Conservation (phyloP, 78 protist species). For the Dictyostelium citrinum region DNA sequence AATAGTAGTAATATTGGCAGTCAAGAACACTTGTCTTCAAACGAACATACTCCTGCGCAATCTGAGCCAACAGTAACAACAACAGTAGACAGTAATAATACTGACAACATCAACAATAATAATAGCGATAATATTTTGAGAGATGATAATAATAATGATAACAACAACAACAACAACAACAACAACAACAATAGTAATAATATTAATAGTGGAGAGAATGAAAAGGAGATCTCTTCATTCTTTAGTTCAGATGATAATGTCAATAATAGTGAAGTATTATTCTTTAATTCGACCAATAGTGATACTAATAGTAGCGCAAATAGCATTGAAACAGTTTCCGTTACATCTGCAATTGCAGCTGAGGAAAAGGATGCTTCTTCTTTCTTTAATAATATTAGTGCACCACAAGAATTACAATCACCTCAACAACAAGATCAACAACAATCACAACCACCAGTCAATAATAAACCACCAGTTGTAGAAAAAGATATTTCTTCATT, state of each 20-base stretch:
- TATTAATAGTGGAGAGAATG: background rate
- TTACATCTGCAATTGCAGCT: background rate
- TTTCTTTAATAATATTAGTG: background rate
- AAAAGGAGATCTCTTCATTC: slow-evolving; percentile 46
- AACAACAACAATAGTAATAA: background rate
- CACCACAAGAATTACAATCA: background rate
- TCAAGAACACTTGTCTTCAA: background rate
- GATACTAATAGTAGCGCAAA: background rate
- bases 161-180: background rate
- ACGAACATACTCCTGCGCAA: background rate
- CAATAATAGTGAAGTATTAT: background rate
- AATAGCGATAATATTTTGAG: background rate
- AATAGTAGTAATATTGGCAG: background rate
- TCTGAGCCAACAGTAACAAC: background rate
- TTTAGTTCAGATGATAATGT: background rate
- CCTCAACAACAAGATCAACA: background rate
- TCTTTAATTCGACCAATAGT: background rate
- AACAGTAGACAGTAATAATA: background rate
- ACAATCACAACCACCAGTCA: background rate
- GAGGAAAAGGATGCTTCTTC: slow-evolving; percentile 33
- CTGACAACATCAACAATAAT: background rate
- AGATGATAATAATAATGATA: background rate
- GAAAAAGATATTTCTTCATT: slow-evolving; percentile 12
- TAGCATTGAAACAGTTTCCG: background rate
- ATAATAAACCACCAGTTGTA: background rate